A percentile compares a stretch with the other conserved stretches of the same genome.
Evolutionary conservation across 495 filamentous ascomycete species (phyloP).

Genomic region (Arthonia radiata): DNA sequence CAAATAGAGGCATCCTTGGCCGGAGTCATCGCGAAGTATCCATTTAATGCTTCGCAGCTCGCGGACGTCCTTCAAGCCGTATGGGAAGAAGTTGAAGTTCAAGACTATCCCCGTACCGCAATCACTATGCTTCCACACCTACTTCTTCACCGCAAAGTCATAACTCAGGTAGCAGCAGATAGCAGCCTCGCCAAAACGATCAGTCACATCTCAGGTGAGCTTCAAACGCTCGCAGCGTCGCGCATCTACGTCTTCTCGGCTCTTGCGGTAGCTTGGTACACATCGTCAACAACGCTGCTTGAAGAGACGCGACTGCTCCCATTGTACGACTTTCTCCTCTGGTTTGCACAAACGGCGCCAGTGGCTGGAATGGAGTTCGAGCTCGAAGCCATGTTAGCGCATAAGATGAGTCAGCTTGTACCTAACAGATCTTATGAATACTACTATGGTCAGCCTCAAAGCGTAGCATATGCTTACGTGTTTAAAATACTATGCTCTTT

Average conservation of each 20-base stretch:
- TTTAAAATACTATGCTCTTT: constrained; percentile 19
- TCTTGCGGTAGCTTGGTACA: constrained; percentile 9
- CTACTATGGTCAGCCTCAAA: constrained; percentile 17
- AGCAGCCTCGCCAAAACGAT: constrained; percentile 1
- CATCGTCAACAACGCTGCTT: constrained; percentile 4
- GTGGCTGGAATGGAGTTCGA: constrained; percentile 13
- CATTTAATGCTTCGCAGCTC: constrained; percentile 1
- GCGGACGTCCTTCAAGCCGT: constrained; percentile 6
- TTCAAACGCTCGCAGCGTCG: constrained; percentile 8
- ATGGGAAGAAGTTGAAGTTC: constrained; percentile 15
- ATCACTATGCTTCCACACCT: constrained; percentile 7
- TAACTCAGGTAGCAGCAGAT: constrained; percentile 1
- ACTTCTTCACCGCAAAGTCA: constrained; percentile 9
- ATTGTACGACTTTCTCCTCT: constrained; percentile 9
- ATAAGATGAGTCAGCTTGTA: constrained; percentile 7
- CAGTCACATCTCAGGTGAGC: constrained; percentile 1
- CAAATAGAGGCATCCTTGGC: constrained; percentile 1
- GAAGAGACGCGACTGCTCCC: constrained; percentile 5
- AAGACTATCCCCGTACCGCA: constrained; percentile 13
- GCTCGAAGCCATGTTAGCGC: constrained; percentile 11
- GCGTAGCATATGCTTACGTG: constrained; percentile 16
- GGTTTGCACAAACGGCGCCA: constrained; percentile 11
- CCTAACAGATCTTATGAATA: constrained; percentile 10
- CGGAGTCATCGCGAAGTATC: constrained; percentile 1
- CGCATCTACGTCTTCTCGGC: constrained; percentile 11